Percentiles rank a stretch among this genome's conserved stretches.
Evolutionary conservation across 2,329 filamentous ascomycete genomes (phyloP).

Genomic region (Penicillium sclerotigenum): DNA sequence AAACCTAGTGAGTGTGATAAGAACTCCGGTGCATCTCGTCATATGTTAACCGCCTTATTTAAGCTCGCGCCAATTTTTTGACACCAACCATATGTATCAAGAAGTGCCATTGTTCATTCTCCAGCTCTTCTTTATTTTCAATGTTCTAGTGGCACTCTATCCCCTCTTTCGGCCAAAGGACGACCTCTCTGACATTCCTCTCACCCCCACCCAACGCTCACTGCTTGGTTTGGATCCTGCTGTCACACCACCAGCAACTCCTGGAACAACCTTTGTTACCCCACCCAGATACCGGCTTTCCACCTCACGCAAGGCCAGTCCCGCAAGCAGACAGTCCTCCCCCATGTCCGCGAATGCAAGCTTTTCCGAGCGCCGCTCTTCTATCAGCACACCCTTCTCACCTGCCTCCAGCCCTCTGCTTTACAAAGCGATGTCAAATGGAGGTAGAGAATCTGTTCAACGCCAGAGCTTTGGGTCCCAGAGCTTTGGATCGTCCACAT

Average conservation of each 20-base stretch:
- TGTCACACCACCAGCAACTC: slow-evolving; percentile 60
- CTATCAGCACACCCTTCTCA: slow-evolving; percentile 52
- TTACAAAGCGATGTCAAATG: slow-evolving; percentile 60
- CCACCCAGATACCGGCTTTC: slow-evolving; percentile 83
- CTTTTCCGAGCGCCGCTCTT: slow-evolving; percentile 33
- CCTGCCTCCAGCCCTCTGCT: slow-evolving; percentile 58
- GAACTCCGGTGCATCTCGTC: not conserved
- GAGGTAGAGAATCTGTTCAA: slow-evolving; percentile 40
- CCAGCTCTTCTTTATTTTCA: slow-evolving; percentile 63
- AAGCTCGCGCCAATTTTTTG: slow-evolving; percentile 32
- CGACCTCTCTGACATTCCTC: slow-evolving; percentile 79
- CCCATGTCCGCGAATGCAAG: slow-evolving; percentile 39
- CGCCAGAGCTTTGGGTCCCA: slow-evolving; percentile 52
- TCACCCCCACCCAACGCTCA: slow-evolving; percentile 83
- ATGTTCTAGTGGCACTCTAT: slow-evolving; percentile 66
- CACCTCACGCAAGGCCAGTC: slow-evolving; percentile 50
- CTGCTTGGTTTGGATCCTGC: slow-evolving; percentile 76
- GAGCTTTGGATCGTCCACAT: slow-evolving; percentile 50
- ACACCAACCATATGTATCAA: slow-evolving; percentile 39
- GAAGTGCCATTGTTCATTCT: slow-evolving; percentile 53
- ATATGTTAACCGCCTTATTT: slow-evolving; percentile 13
- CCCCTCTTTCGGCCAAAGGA: slow-evolving; percentile 73
- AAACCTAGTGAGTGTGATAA: slow-evolving; percentile 34
- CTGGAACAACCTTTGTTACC: slow-evolving; percentile 72
- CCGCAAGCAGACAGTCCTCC: slow-evolving; percentile 37